These are phyloP conservation scores for Venturia carpophila DNA, from an alignment of 2,329 filamentous ascomycete species.

Conservation along the genomic window DNA sequence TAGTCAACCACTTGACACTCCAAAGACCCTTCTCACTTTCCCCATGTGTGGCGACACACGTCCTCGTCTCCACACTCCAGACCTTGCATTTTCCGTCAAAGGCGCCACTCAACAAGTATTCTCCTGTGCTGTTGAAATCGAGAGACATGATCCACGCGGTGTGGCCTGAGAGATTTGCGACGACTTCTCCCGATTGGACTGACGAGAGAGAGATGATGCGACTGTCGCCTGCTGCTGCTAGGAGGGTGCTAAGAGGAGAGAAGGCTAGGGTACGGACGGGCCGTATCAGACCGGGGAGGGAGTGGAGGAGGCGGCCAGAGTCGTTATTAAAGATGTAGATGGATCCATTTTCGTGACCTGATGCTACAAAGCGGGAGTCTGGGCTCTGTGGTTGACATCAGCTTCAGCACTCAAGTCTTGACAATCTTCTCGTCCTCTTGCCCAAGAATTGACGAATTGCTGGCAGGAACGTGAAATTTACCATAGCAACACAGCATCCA, in stretches of 20 bases:
- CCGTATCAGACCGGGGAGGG: conserved; percentile 76
- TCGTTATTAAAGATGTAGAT: conserved; percentile 95
- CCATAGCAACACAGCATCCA: conserved; percentile 77
- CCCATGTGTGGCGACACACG: conserved; percentile 86
- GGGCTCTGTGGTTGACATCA: conserved; percentile 39
- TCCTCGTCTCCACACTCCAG: conserved; percentile 78
- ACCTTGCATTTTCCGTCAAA: conserved; percentile 95
- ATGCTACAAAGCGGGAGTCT: conserved; percentile 80
- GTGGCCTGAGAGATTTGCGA: conserved; percentile 74
- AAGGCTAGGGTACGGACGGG: conserved; percentile 81
- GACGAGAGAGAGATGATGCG: conserved; percentile 88
- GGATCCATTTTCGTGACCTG: conserved; percentile 83
- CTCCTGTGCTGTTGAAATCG: conserved; percentile 89
- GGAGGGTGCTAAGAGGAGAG: conserved; percentile 72
- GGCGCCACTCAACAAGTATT: conserved; percentile 74
- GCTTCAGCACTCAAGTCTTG: not conserved
- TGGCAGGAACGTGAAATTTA: conserved; percentile 28
- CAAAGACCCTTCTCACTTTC: conserved; percentile 56
- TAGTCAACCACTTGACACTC: conserved; percentile 31
- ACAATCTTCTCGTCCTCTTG: not conserved
- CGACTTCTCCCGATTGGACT: conserved; percentile 82
- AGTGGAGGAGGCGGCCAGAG: conserved; percentile 75
- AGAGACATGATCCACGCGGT: conserved; percentile 82
- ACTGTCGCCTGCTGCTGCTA: conserved; percentile 76
- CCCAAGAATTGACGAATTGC: not conserved